Percentiles rank a stretch among this genome's conserved stretches.
phyloP scores from a whole-genome alignment of 2,329 filamentous ascomycete genomes.

The Pyrenochaeta sp. region DNA sequence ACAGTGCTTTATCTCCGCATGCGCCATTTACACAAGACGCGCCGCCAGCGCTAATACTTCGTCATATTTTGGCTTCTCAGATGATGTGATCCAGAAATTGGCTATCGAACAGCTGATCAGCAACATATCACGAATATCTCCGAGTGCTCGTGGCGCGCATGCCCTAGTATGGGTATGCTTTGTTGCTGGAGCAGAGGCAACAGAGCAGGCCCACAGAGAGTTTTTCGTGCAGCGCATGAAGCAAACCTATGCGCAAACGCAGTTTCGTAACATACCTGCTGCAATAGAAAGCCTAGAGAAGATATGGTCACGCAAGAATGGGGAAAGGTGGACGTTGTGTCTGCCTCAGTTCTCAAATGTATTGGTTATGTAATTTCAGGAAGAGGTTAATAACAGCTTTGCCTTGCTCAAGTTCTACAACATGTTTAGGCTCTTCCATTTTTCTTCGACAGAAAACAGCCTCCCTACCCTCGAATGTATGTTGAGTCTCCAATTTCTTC shows the following conservation, averaged over 20 bases:
- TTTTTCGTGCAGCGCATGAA: slow-evolving; percentile 26
- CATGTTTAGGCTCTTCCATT: too few species aligned
- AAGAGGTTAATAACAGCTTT: background rate
- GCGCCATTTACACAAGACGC: slow-evolving; percentile 20
- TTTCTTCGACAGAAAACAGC: too few species aligned
- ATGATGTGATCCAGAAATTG: slow-evolving; percentile 1
- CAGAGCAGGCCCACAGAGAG: slow-evolving; percentile 14
- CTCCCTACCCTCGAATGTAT: too few species aligned
- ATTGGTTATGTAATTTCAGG: slow-evolving; percentile 22
- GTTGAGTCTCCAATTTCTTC: too few species aligned
- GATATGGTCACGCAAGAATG: slow-evolving; percentile 16
- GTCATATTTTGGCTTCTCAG: background rate
- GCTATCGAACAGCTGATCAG: slow-evolving; percentile 16
- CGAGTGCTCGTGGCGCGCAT: slow-evolving; percentile 19
- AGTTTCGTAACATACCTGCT: slow-evolving; percentile 27
- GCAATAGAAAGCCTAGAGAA: slow-evolving; percentile 18
- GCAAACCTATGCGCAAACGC: slow-evolving; percentile 19
- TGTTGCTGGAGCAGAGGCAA: slow-evolving; percentile 24
- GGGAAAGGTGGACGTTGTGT: slow-evolving; percentile 17
- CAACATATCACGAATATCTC: slow-evolving; percentile 13
- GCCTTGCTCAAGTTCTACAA: too few species aligned
- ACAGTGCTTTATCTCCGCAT: slow-evolving; percentile 23
- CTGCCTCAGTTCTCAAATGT: slow-evolving; percentile 19
- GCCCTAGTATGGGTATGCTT: slow-evolving; percentile 32
- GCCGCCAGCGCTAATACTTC: slow-evolving; percentile 3